Conservation (phyloP, 768 basidiomycete species). For the Chiua virens region DNA sequence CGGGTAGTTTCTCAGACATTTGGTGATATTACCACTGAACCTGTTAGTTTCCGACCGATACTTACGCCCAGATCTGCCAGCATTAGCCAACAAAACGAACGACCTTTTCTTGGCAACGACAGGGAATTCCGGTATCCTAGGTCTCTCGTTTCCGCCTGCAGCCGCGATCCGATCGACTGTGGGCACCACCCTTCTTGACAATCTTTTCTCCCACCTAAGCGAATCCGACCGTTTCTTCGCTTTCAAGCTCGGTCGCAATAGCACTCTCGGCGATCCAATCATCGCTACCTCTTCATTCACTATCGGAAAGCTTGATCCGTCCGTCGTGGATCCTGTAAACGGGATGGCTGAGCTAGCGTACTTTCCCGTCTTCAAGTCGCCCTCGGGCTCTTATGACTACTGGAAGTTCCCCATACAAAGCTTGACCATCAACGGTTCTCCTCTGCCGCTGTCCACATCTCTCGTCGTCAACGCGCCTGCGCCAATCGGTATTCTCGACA, state of each 20-base stretch:
- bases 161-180: slow-evolving; percentile 45
- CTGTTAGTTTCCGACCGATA: neutral
- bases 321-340: slow-evolving; percentile 20
- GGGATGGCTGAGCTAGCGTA: slow-evolving; percentile 34
- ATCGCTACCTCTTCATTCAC: slow-evolving; percentile 45
- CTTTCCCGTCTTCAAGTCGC: slow-evolving; percentile 40
- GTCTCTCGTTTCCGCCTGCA: slow-evolving; percentile 49
- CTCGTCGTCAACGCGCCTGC: slow-evolving; percentile 40
- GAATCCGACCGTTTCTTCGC: slow-evolving; percentile 49
- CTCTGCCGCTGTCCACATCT: slow-evolving; percentile 45
- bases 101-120: slow-evolving; percentile 45
- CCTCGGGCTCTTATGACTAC: slow-evolving; percentile 44
- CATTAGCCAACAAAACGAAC: slow-evolving; percentile 43
- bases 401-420: slow-evolving; percentile 55
- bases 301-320: slow-evolving; percentile 48
- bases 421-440: slow-evolving; percentile 44
- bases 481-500: slow-evolving; percentile 61
- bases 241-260: slow-evolving; percentile 44
- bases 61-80: slow-evolving; percentile 30
- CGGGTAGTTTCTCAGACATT: slow-evolving; percentile 48
- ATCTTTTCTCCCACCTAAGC: slow-evolving; percentile 43
- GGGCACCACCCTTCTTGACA: slow-evolving; percentile 49
- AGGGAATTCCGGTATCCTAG: slow-evolving; percentile 55
- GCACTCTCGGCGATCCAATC: slow-evolving; percentile 15
- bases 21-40: slow-evolving; percentile 31